phyloP scores from a whole-genome alignment of 202 grass and related monocot genomes.

The Hordeum pubiflorum region DNA sequence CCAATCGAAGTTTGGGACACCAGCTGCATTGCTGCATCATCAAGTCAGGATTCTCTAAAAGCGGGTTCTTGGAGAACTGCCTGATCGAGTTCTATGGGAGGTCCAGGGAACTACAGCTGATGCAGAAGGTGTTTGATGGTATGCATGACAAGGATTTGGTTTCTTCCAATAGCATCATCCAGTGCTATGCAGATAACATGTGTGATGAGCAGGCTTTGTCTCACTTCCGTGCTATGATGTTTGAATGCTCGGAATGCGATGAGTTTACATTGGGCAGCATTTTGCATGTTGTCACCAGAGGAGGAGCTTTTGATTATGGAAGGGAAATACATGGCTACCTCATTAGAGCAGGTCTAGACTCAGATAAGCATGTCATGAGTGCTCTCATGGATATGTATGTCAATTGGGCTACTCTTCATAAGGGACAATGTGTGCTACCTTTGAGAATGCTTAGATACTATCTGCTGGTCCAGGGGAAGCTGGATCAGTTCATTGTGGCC shows the following conservation, averaged over 20 bases:
- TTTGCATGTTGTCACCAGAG: conserved; percentile 37
- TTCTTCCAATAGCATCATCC: conserved; percentile 62
- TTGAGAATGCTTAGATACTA: conserved; percentile 42
- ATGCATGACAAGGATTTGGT: conserved; percentile 49
- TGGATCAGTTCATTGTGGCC: conserved; percentile 54
- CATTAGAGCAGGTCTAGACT: conserved; percentile 43
- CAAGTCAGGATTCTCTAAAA: conserved; percentile 40
- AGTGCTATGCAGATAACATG: conserved; percentile 39
- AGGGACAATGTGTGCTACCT: conserved; percentile 21
- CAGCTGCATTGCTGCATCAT: conserved; percentile 52
- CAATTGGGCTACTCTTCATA: conserved; percentile 11
- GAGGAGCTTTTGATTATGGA: conserved; percentile 34
- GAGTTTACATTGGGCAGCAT: conserved; percentile 52
- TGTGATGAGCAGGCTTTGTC: conserved; percentile 31
- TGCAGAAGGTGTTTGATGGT: conserved; percentile 41
- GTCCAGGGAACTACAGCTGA: conserved; percentile 30
- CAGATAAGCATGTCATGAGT: conserved; percentile 45
- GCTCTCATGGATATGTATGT: conserved; percentile 69
- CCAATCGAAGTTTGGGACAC: conserved; percentile 27
- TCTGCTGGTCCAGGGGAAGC: conserved; percentile 31
- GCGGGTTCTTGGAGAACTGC: conserved; percentile 48
- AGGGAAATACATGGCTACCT: conserved; percentile 57
- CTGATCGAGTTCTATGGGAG: conserved; percentile 58
- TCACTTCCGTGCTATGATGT: conserved; percentile 47
- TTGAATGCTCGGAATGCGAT: conserved; percentile 33